Evolutionary conservation across 169 alveolate species (phyloP).

Genomic region (Ophryocystis elektroscirrha): DNA sequence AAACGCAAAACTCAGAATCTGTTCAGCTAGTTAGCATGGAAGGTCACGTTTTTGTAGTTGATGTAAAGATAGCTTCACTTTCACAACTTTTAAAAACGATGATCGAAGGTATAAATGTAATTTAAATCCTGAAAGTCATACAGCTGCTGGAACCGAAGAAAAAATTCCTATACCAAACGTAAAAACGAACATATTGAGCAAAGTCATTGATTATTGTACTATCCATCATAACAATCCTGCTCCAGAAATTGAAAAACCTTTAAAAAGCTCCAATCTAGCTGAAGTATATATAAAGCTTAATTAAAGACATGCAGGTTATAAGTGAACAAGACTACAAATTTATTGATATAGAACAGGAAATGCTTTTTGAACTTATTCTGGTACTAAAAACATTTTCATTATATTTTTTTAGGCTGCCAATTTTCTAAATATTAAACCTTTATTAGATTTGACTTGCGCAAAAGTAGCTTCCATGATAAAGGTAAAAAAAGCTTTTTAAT

Average conservation of each 20-base stretch:
- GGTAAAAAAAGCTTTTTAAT: too few relatives aligned
- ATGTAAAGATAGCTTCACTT: constrained; percentile 47
- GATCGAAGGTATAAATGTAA: constrained; percentile 44
- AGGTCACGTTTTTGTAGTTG: constrained; percentile 53
- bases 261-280: constrained; percentile 50
- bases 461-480: constrained; percentile 72
- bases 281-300: too few relatives aligned
- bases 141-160: constrained; percentile 62
- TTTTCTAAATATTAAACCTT: constrained; percentile 64
- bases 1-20: too few relatives aligned
- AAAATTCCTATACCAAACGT: constrained; percentile 75
- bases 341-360: constrained; percentile 63
- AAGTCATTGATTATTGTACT: constrained; percentile 62
- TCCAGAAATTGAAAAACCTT: constrained; percentile 71
- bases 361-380: constrained; percentile 55
- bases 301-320: constrained; percentile 30
- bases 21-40: constrained; percentile 25
- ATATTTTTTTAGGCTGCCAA: constrained; percentile 55
- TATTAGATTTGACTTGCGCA: constrained; percentile 68
- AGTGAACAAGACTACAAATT: constrained; percentile 67
- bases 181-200: constrained; percentile 47
- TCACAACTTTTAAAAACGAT: constrained; percentile 55
- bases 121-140: not conserved
- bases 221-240: constrained; percentile 65
- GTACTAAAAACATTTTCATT: constrained; percentile 2